Base-by-base conservation (phyloP, 2,329 filamentous ascomycete genomes). In the Bisporella sp. region DNA sequence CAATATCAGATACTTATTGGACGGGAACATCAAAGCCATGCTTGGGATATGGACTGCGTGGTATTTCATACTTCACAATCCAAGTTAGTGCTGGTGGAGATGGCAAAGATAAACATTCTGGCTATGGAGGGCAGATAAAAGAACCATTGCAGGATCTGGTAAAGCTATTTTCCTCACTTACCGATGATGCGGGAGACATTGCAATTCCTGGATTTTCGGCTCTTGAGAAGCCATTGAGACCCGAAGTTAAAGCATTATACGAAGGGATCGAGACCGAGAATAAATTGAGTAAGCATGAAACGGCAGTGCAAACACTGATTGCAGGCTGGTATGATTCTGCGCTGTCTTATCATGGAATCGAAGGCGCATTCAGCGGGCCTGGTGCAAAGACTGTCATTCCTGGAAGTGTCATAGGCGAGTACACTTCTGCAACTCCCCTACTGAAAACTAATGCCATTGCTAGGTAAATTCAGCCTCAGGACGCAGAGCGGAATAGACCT, bases 1-100 rank as follows among this genome's bases (percentile, higher is more conserved):
- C 41, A 12, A 49, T 49, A 5, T 49, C 47, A 7, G 47, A 49
- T 33, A 49, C 39, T 13, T 49, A 46, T 11, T 49, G 47, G 47
- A 45, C 42, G n/a, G 44, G 28, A 5, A 6, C 12, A n/a, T 21
- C 21, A 3, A 49, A 49, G 30, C 47, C 47, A 3, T 49, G 47
- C 13, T 3, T 49, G 1, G 46, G 41, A 2, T 49, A 49, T 11
- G 47, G 47, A 12, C 35, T 49, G 4, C 43, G 47, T 5, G 47
- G 47, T 1, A 45, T 49, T 11, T 46, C 45, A 28, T 49, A 49
- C 21, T 49, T 49, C 3, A 45, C 43, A 4, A 11, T 49, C 12
- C 45, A 31, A 3, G 28, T 49, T 7, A 29, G 28, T 13, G 21
- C 21, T 21, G 21, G 21, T 21, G 40, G 44, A 6, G 5, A 41